phyloP scores from a whole-genome alignment of 179 eudicot species.

The Spinacia oleracea region DNA sequence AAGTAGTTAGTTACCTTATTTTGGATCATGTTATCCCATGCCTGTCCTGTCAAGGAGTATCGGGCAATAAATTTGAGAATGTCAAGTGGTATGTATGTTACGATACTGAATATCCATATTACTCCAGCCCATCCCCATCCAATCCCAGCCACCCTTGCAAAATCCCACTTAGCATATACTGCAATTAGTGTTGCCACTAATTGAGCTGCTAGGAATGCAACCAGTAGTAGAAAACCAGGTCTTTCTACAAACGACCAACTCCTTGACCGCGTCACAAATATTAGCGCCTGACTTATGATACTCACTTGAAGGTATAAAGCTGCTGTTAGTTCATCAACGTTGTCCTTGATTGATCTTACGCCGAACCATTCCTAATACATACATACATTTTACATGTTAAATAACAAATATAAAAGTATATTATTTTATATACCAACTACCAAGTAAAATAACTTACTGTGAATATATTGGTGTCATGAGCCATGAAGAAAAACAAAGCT shows the following conservation, averaged over 20 bases:
- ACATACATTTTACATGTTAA: too few species aligned
- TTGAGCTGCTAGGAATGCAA: conserved; percentile 74
- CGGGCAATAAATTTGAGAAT: conserved; percentile 62
- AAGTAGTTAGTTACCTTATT: too few species aligned
- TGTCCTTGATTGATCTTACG: conserved; percentile 47
- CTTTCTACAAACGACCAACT: conserved; percentile 88
- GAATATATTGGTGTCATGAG: conserved; percentile 61
- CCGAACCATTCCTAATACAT: conserved; percentile 47
- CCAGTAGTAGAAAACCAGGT: conserved; percentile 65
- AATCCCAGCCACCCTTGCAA: conserved; percentile 61
- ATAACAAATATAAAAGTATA: neutral
- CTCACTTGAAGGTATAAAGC: conserved; percentile 97
- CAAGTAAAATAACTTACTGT: conserved; percentile 53
- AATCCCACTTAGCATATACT: conserved; percentile 66
- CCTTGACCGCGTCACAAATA: conserved; percentile 84
- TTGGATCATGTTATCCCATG: conserved; percentile 49
- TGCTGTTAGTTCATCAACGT: conserved; percentile 56
- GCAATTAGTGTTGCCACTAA: conserved; percentile 65
- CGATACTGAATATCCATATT: conserved; percentile 60
- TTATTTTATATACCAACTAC: too few species aligned
- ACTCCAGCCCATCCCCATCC: conserved; percentile 91
- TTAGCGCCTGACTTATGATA: conserved; percentile 85
- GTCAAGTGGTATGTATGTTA: conserved; percentile 77
- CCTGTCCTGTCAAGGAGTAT: conserved; percentile 40
- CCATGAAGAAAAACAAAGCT: conserved; percentile 73